Evolutionary conservation across 331 rosid species (phyloP).

Genomic region (Malus hybrid): DNA sequence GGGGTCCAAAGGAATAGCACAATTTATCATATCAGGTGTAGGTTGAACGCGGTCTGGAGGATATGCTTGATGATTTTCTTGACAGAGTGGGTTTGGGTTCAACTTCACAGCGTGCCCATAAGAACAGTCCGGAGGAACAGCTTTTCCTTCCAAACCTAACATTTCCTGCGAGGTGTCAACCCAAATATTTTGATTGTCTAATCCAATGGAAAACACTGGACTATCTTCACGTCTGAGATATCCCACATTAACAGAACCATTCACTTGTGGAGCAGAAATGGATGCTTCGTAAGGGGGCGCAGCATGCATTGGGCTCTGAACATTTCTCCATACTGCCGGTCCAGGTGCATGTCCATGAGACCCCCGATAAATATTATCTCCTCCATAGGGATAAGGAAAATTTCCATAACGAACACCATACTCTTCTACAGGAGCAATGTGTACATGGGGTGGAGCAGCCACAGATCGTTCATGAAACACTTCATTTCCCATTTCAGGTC

Average conservation of each 20-base stretch:
- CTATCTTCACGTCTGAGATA: slow-evolving; percentile 43
- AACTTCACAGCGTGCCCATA: slow-evolving; percentile 39
- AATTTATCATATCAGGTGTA: slow-evolving; percentile 21
- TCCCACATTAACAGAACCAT: slow-evolving; percentile 59
- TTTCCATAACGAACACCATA: slow-evolving; percentile 51
- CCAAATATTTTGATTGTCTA: slow-evolving; percentile 57
- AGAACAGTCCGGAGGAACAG: slow-evolving; percentile 46
- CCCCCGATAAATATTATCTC: slow-evolving; percentile 48
- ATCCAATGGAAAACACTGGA: slow-evolving; percentile 48
- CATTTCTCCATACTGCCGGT: slow-evolving; percentile 57
- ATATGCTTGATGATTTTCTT: slow-evolving; percentile 41
- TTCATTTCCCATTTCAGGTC: slow-evolving; percentile 62
- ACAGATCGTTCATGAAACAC: slow-evolving; percentile 55
- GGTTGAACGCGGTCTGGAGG: slow-evolving; percentile 31
- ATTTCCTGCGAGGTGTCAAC: slow-evolving; percentile 62
- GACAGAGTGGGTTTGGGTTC: slow-evolving; percentile 28
- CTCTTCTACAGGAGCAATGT: slow-evolving; percentile 59
- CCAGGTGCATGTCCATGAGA: slow-evolving; percentile 56
- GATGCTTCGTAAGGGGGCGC: slow-evolving; percentile 57
- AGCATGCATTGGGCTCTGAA: slow-evolving; percentile 42
- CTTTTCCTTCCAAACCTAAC: slow-evolving; percentile 49
- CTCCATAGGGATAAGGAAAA: slow-evolving; percentile 50
- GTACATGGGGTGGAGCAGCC: slow-evolving; percentile 41
- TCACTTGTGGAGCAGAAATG: slow-evolving; percentile 38
- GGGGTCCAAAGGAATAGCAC: slow-evolving; percentile 25